phyloP scores from a whole-genome alignment of 306 rosid genomes.

The Pterocarpus santalinus region DNA sequence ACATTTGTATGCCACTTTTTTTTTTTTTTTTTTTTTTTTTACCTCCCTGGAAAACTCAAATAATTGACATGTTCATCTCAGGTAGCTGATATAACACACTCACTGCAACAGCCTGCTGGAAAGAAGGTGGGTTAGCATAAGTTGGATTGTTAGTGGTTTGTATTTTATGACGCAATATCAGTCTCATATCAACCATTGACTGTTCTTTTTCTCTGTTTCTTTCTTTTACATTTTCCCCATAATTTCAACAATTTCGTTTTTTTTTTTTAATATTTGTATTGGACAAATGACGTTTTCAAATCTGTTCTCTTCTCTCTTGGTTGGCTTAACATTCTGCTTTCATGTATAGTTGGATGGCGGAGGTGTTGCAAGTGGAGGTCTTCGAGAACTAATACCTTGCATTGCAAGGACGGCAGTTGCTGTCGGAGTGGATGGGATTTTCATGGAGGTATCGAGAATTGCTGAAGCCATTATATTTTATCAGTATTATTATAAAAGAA shows the following conservation, averaged over 20 bases:
- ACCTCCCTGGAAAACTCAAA: constrained; percentile 38
- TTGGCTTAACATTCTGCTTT: constrained; percentile 46
- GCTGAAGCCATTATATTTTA: constrained; percentile 19
- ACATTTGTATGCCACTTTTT: constrained; percentile 18
- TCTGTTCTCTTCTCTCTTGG: constrained; percentile 10
- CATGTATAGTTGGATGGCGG: constrained; percentile 87
- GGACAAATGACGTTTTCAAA: not conserved
- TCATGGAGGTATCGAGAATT: constrained; percentile 83
- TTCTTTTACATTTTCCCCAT: not conserved
- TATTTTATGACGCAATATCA: not conserved
- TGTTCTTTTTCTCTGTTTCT: not conserved
- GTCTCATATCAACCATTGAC: not conserved
- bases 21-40: not conserved
- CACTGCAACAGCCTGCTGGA: constrained; percentile 98
- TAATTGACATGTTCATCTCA: constrained; percentile 47
- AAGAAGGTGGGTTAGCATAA: constrained; percentile 62
- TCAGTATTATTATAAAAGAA: constrained; percentile 13
- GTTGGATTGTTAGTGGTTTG: constrained; percentile 13
- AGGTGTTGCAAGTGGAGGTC: constrained; percentile 99
- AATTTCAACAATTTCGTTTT: not conserved
- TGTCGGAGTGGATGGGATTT: constrained; percentile 97
- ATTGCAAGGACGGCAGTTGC: constrained; percentile 96
- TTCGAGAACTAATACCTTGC: constrained; percentile 96
- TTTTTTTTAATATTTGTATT: too few species aligned
- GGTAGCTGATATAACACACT: constrained; percentile 96